These are phyloP conservation scores for Neospora caninum DNA, from an alignment of 169 alveolate genomes.

Conservation along the genomic window DNA sequence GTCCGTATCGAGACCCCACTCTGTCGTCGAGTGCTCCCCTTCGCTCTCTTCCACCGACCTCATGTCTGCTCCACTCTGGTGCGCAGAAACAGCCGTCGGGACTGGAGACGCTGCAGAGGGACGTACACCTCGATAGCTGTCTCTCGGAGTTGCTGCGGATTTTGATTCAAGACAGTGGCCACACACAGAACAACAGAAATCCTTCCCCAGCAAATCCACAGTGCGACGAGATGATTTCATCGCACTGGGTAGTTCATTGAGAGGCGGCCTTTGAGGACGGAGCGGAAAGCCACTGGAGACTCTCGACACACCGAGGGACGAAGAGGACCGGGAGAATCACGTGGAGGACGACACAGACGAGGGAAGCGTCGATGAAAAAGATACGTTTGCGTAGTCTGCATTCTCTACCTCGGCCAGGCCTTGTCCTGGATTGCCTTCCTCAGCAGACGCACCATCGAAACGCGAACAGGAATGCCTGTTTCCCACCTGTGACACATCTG, in stretches of 20 bases:
- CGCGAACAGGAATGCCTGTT: not conserved
- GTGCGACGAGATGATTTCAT: not conserved
- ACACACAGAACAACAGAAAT: constrained; percentile 18
- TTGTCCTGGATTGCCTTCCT: not conserved
- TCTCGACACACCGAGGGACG: constrained; percentile 1
- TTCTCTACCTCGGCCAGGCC: not conserved
- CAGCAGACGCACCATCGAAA: not conserved
- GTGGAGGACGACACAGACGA: not conserved
- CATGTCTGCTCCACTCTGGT: not conserved
- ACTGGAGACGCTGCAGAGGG: not conserved
- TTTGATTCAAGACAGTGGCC: not conserved
- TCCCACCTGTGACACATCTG: not conserved
- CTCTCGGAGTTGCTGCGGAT: not conserved
- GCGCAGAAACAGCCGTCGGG: not conserved
- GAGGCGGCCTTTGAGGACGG: not conserved
- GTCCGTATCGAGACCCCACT: constrained; percentile 5
- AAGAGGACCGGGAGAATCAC: not conserved
- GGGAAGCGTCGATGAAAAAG: not conserved
- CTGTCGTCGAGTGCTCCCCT: not conserved
- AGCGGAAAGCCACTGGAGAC: not conserved
- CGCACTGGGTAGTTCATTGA: too few species aligned
- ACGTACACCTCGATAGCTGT: not conserved
- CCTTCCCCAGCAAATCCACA: not conserved
- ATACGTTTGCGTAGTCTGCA: not conserved
- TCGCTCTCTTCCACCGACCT: not conserved